Conservation (phyloP, 2,329 filamentous ascomycete genomes). For the Ceratocystis huliohia region DNA sequence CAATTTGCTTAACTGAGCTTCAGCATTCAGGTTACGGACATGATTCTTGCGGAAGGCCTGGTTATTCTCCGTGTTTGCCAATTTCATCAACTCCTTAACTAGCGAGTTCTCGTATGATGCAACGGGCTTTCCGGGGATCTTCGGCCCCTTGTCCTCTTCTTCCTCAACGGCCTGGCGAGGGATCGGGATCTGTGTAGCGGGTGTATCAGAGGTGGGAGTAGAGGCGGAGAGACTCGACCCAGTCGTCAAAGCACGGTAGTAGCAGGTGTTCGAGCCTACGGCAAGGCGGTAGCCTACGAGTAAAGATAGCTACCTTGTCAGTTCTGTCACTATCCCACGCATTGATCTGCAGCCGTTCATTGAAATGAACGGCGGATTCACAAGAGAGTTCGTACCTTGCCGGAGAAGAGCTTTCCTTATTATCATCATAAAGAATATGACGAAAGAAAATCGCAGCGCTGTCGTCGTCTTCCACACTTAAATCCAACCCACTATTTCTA, state of each 20-base stretch:
- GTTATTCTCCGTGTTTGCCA: constrained; percentile 18
- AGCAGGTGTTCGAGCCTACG: constrained; percentile 8
- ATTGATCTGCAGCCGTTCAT: neutral
- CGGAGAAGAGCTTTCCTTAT: constrained; percentile 41
- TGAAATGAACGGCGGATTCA: neutral
- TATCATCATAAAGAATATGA: constrained; percentile 35
- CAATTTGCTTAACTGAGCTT: neutral
- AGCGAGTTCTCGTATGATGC: constrained; percentile 19
- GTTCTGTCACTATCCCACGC: neutral
- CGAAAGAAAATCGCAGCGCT: neutral
- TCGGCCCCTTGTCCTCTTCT: constrained; percentile 5
- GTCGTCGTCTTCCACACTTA: neutral
- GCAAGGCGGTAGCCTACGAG: constrained; percentile 12
- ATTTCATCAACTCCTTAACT: constrained; percentile 16
- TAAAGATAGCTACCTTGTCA: constrained; percentile 4
- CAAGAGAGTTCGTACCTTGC: constrained; percentile 35
- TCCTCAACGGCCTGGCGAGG: neutral
- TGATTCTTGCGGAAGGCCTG: constrained; percentile 6
- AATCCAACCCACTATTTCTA: constrained; percentile 9
- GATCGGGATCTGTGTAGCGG: neutral
- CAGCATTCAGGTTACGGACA: neutral
- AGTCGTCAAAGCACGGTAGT: constrained; percentile 14
- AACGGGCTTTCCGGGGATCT: constrained; percentile 18
- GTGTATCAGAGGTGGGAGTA: neutral
- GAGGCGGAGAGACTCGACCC: neutral